These are phyloP conservation scores for Rhynchospora pubera DNA, from an alignment of 176 grass and related monocot species.

Conservation along the genomic window DNA sequence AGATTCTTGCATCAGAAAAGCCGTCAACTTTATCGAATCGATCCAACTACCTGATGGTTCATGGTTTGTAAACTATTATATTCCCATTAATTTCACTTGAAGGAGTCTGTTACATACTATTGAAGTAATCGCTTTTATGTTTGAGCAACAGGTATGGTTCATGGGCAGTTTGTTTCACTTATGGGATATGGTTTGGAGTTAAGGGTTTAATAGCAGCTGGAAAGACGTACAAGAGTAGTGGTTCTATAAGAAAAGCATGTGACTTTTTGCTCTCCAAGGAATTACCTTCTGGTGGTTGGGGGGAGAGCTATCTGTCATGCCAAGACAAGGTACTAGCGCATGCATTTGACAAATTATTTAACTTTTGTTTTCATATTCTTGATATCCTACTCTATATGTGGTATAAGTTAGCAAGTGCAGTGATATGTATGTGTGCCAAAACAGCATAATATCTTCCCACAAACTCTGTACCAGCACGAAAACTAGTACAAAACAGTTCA, in stretches of 20 bases:
- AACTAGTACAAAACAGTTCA: not conserved
- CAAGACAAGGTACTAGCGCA: conserved; percentile 65
- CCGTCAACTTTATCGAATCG: conserved; percentile 47
- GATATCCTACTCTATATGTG: not conserved
- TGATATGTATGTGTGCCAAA: not conserved
- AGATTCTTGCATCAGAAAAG: conserved; percentile 71
- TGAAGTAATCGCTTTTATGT: not conserved
- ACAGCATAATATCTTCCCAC: not conserved
- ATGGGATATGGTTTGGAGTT: conserved; percentile 89
- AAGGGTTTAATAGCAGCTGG: conserved; percentile 70
- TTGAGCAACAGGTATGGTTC: conserved; percentile 66
- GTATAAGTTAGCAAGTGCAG: not conserved
- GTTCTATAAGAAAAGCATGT: conserved; percentile 69
- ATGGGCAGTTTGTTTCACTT: conserved; percentile 97
- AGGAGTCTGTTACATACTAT: not conserved
- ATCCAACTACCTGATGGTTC: conserved; percentile 75
- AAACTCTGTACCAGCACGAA: not conserved
- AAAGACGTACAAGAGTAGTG: conserved; percentile 54
- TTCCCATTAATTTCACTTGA: not conserved
- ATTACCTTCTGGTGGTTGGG: conserved; percentile 84
- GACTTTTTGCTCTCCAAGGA: conserved; percentile 84
- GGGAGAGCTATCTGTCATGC: conserved; percentile 95
- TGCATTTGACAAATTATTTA: conserved; percentile 7
- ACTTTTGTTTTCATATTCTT: conserved; percentile 1
- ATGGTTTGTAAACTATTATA: conserved; percentile 47